Base-by-base conservation (phyloP, 192 early-diverging fungal genomes). In the Podochytrium sp. region DNA sequence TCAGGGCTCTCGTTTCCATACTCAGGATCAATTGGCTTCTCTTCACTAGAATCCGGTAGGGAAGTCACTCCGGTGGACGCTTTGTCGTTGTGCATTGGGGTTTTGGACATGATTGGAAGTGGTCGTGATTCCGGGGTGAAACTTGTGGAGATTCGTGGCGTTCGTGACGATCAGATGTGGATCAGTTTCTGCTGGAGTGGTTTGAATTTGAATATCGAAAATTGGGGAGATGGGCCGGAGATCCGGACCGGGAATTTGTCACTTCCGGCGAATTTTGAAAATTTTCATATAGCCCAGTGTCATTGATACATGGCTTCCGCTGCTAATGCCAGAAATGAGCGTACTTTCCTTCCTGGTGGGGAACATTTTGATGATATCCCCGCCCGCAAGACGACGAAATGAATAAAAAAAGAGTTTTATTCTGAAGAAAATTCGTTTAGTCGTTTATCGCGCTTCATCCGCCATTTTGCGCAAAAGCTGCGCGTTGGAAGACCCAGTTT, bases 401-500 rank as follows among this genome's bases (percentile, higher is more conserved):
- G 29, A 57, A 16, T 57, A 57, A 57, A 57, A 57, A 7, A 57
- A 25, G 10, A 57, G 7, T 25, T 57, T 10, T 25, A 7, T 27
- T 27, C 55, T 57, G 27, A 37, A 39, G 32, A 10, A 37, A 38
- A 37, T 20, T 62, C 38, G 14, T 34, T 30, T 62, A 38, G 16
- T 39, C 5, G 32, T 3, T 39, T 62, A 16, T 33, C 10, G 49
- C 5, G n/a, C 5, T 49, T 66, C 30, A 7, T 18, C n/a, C 3
- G 89, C 90, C 69, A 90, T 53, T 25, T 69, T 72, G 42, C 82
- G 65, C 71, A 91, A 65, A 49, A 91, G 78, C 39, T 71, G 42
- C 20, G 70, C 55, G 37, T 83, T 79, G 4, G 59, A 71, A 37
- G 50, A 55, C 7, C 84, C 84, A 32, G 84, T 86, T 39, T 84